phyloP scores from a whole-genome alignment of 2,329 filamentous ascomycete species.

The Coniosporium tulheliwenetii region DNA sequence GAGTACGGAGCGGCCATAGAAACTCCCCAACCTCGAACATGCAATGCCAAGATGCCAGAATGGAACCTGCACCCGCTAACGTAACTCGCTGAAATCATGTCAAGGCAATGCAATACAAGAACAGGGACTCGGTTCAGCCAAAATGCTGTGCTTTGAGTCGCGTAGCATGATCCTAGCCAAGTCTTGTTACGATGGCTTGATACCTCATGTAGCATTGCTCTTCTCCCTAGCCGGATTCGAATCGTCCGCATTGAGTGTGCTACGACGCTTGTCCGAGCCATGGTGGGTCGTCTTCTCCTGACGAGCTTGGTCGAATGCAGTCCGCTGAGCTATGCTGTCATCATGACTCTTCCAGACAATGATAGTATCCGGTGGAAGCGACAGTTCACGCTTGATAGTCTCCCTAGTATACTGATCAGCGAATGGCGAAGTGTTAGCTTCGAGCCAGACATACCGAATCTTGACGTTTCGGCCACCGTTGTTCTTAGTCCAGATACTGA shows the following conservation, averaged over 20 bases:
- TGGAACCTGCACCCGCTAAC: too few relatives aligned
- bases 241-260: conserved; percentile 20
- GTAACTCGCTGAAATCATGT: too few relatives aligned
- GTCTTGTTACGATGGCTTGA: too few relatives aligned
- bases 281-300: conserved; percentile 54
- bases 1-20: too few relatives aligned
- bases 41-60: too few relatives aligned
- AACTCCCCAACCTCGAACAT: too few relatives aligned
- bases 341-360: conserved; percentile 95
- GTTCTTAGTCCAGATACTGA: conserved; percentile 95
- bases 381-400: conserved; percentile 80
- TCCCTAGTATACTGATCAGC: conserved; percentile 43
- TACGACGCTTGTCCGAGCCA: conserved; percentile 25
- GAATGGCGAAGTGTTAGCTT: conserved; percentile 8
- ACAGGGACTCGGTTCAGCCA: too few relatives aligned
- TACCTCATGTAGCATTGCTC: conserved; percentile 5
- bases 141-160: too few relatives aligned
- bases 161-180: too few relatives aligned
- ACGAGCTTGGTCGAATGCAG: conserved; percentile 77
- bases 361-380: conserved; percentile 74
- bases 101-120: too few relatives aligned
- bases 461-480: conserved; percentile 89
- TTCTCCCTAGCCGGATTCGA: conserved; percentile 15
- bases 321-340: conserved; percentile 83
- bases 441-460: conserved; percentile 54